Conservation (phyloP, 495 filamentous ascomycete genomes). For the Aspergillus cristatus region DNA sequence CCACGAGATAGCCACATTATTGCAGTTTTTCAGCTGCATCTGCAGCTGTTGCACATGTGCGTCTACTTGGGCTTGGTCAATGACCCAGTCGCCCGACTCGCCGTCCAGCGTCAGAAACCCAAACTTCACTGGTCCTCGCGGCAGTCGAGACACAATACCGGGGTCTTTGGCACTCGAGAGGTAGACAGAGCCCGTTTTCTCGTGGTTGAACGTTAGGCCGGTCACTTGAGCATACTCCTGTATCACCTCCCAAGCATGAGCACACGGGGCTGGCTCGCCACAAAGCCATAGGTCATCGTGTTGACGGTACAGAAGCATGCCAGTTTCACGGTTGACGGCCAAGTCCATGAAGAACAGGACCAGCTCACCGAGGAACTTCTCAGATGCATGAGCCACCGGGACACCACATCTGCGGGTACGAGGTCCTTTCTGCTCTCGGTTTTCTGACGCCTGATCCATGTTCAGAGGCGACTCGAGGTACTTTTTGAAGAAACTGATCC, state of each 20-base stretch:
- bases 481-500: too few relatives aligned
- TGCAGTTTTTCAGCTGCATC: constrained; percentile 36
- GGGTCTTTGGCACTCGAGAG: constrained; percentile 10
- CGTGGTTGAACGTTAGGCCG: constrained; percentile 39
- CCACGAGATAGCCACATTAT: constrained; percentile 47
- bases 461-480: constrained; percentile 49
- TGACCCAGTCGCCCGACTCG: constrained; percentile 17
- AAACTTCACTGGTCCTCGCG: constrained; percentile 12
- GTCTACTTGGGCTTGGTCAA: constrained; percentile 45
- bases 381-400: constrained; percentile 44
- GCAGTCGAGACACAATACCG: constrained; percentile 5
- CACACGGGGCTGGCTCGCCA: constrained; percentile 34
- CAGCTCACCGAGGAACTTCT: constrained; percentile 43
- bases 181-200: constrained; percentile 46
- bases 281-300: constrained; percentile 57
- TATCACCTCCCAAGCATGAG: constrained; percentile 45
- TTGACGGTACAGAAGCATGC: constrained; percentile 43
- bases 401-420: constrained; percentile 40
- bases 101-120: constrained; percentile 18
- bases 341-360: constrained; percentile 52
- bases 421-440: constrained; percentile 13
- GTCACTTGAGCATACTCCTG: constrained; percentile 37
- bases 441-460: constrained; percentile 24
- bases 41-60: constrained; percentile 46
- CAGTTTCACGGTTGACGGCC: constrained; percentile 43